Conservation (phyloP, 768 basidiomycete genomes). For the Leccinum longicurvipes region DNA sequence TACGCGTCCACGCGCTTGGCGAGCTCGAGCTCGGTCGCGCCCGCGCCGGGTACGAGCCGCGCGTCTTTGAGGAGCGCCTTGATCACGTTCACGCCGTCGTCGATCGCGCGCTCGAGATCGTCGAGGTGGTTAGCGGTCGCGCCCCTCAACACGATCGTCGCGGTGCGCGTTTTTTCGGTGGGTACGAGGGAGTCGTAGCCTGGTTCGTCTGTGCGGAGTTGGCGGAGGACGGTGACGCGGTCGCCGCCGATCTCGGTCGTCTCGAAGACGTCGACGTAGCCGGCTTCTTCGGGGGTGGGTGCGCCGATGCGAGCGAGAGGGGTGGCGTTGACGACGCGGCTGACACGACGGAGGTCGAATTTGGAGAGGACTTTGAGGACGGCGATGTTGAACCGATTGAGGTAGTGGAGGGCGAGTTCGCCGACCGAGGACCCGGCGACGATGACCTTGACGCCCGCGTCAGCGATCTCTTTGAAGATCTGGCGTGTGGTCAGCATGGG, state of each 20-base stretch:
- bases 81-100: conserved; percentile 96
- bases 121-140: conserved; percentile 94
- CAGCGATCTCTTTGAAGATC: conserved; percentile 97
- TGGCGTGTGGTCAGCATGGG: conserved; percentile 28
- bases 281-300: conserved; percentile 95
- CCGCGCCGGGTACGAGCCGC: conserved; percentile 89
- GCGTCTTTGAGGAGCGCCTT: conserved; percentile 89
- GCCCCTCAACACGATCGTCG: conserved; percentile 93
- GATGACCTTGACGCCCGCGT: conserved; percentile 91
- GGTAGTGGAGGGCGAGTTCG: conserved; percentile 95
- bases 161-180: conserved; percentile 78
- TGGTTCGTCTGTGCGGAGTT: conserved; percentile 64
- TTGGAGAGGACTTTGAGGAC: conserved; percentile 97
- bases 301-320: conserved; percentile 95
- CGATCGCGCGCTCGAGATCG: conserved; percentile 93
- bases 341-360: conserved; percentile 92
- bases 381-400: conserved; percentile 89
- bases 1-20: conserved; percentile 79
- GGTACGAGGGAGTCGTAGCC: conserved; percentile 46
- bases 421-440: conserved; percentile 91
- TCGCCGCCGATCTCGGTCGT: conserved; percentile 96
- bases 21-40: conserved; percentile 93
- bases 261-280: conserved; percentile 91
- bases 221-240: conserved; percentile 93
- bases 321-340: conserved; percentile 93